Evolutionary conservation across 2,329 filamentous ascomycete genomes (phyloP).

Genomic region (Rhytidhysteron rufulum): DNA sequence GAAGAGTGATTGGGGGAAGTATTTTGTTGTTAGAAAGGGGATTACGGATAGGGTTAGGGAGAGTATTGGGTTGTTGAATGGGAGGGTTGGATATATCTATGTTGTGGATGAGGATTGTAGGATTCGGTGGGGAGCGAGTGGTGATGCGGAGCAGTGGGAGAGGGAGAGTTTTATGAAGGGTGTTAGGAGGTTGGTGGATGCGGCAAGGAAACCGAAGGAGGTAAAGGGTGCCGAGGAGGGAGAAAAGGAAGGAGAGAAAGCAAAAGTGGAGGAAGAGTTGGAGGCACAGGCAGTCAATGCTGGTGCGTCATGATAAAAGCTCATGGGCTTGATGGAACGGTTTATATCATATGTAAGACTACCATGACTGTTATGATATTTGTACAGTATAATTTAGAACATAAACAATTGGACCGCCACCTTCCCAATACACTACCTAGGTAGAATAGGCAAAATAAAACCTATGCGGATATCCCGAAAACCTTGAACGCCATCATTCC

Average conservation of each 20-base stretch:
- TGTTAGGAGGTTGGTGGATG: slow-evolving; percentile 55
- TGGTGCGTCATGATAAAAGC: slow-evolving; percentile 5
- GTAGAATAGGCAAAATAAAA: slow-evolving; percentile 13
- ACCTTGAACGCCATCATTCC: slow-evolving; percentile 17
- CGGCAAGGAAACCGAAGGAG: slow-evolving; percentile 13
- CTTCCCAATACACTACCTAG: too few species aligned
- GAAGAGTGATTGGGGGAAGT: slow-evolving; percentile 51
- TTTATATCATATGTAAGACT: slow-evolving; percentile 3
- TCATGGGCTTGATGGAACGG: too few species aligned
- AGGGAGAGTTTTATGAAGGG: slow-evolving; percentile 63
- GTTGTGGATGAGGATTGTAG: slow-evolving; percentile 81
- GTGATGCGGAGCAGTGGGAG: slow-evolving; percentile 62
- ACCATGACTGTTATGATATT: slow-evolving; percentile 19
- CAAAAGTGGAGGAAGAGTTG: slow-evolving; percentile 7
- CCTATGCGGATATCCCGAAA: slow-evolving; percentile 20
- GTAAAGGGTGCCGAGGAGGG: background rate
- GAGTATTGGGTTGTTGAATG: slow-evolving; percentile 70
- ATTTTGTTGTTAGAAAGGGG: slow-evolving; percentile 58
- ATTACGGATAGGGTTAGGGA: slow-evolving; percentile 55
- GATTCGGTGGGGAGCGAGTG: slow-evolving; percentile 92
- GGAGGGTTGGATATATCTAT: slow-evolving; percentile 91
- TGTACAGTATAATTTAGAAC: slow-evolving; percentile 29
- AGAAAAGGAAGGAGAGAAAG: slow-evolving; percentile 1
- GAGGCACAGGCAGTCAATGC: slow-evolving; percentile 9
- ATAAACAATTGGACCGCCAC: too few species aligned